Base-by-base conservation (phyloP, 371 early-diverging fungal species). In the Apophysomyces variabilis region DNA sequence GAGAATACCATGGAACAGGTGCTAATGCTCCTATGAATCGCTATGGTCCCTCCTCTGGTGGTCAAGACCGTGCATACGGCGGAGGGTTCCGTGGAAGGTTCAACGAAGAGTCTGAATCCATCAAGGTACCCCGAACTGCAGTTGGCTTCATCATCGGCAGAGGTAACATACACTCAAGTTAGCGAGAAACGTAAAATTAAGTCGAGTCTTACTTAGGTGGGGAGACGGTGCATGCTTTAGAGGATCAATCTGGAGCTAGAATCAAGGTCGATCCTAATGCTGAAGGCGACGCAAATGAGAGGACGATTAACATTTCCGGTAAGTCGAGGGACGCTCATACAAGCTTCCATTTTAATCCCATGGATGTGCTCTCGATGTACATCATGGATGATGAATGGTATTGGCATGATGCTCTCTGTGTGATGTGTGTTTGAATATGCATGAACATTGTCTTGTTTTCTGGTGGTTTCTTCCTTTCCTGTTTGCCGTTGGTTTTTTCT, bases 121-220 rank as follows among this genome's bases (percentile, higher is more conserved):
- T 91, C 46, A 79, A 84, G 56, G 85, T 93, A 3, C 93, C 94
- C 6, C 80, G 84, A 39, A 90, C 87, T 46, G 80, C 88, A 12
- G 93, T 95, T 37, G 94, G 94, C 9, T 74, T 93, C 11, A 84
- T 95, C 32, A 93, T 94, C 65, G 94, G 94, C 56, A 87, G 87
- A 72, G 89, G 88, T 82, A 79, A 12, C 38, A 44, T 13, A 26
- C 37, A n/a, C 11, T 32, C 41, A 11, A 13, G 11, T 14, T 8
- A 7, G 37, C 18, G 1, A 57, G 13, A 58, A 58, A 37, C 14
- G 32, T 26, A 26, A 26, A 26, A 26, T 26, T 26, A 26, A 26
- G n/a, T 14, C 21, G 4, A 14, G 7, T 38, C 36, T 13, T 18
- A 16, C 14, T 61, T 54, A 85, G 88, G 93, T 26, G 95, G 97